These are phyloP conservation scores for Calonectria montana DNA, from an alignment of 2,329 filamentous ascomycete species.

Conservation along the genomic window DNA sequence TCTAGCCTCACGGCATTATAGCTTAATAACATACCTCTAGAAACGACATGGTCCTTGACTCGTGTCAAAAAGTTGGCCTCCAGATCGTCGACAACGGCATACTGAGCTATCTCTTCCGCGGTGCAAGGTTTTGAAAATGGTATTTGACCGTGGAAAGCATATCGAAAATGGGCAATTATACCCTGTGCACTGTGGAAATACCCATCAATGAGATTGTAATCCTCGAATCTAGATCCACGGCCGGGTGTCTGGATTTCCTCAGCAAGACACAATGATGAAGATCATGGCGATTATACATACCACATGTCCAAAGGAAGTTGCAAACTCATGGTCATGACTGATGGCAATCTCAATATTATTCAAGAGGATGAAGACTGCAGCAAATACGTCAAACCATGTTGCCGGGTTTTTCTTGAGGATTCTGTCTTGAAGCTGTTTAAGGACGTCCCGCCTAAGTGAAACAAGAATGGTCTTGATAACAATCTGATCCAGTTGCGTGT, in stretches of 20 bases:
- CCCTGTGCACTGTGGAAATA: background rate
- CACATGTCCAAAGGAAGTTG: background rate
- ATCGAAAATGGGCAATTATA: background rate
- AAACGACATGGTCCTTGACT: background rate
- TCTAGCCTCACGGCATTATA: background rate
- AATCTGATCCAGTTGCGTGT: background rate
- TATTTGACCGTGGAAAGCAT: background rate
- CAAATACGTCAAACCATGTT: background rate
- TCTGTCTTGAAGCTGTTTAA: background rate
- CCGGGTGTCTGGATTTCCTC: background rate
- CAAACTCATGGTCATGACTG: background rate
- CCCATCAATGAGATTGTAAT: background rate
- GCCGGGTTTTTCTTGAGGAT: background rate
- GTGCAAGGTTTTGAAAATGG: background rate
- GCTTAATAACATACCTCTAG: background rate
- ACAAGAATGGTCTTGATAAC: background rate
- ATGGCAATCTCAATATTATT: background rate
- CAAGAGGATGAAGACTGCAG: background rate
- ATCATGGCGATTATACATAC: background rate
- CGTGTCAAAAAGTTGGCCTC: background rate
- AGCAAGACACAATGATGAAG: background rate
- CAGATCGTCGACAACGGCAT: background rate
- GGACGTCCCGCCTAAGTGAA: background rate
- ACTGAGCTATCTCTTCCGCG: background rate
- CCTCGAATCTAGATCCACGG: background rate